These are phyloP conservation scores for Aspergillus nidulans DNA, from an alignment of 495 filamentous ascomycete species.

Conservation along the genomic window DNA sequence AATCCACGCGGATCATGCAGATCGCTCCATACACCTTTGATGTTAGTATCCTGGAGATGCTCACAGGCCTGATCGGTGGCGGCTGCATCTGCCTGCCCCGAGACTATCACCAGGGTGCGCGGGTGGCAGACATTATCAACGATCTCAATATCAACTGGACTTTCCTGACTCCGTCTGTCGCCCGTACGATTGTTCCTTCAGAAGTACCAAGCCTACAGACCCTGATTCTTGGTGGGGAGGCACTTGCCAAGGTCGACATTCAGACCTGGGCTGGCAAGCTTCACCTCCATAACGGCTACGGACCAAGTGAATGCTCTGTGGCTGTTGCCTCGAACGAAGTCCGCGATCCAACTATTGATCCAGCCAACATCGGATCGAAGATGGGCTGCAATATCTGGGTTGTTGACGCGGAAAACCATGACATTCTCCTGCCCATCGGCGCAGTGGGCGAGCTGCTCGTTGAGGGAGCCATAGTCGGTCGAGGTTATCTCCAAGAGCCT, in stretches of 20 bases:
- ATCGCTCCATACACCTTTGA: constrained; percentile 59
- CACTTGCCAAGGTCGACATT: not conserved
- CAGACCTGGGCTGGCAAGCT: not conserved
- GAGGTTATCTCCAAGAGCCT: constrained; percentile 19
- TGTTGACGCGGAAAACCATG: not conserved
- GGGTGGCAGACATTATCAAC: not conserved
- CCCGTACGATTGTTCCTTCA: not conserved
- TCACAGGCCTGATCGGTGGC: constrained; percentile 43
- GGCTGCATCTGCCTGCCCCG: constrained; percentile 5
- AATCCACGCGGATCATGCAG: constrained; percentile 44
- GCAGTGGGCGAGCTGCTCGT: constrained; percentile 45
- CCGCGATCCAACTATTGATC: not conserved
- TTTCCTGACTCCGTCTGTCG: not conserved
- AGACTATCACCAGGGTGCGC: constrained; percentile 18
- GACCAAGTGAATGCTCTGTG: not conserved
- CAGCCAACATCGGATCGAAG: not conserved
- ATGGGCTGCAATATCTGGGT: not conserved
- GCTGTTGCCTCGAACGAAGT: not conserved
- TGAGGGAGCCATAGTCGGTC: constrained; percentile 29
- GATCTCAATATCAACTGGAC: not conserved
- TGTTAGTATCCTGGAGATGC: constrained; percentile 48
- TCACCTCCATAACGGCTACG: not conserved
- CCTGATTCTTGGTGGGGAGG: not conserved
- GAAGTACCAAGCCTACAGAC: too few species aligned
- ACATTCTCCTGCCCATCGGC: constrained; percentile 30